These are phyloP conservation scores for Ustilago sp. DNA, from an alignment of 1,284 basidiomycete species.

Conservation along the genomic window DNA sequence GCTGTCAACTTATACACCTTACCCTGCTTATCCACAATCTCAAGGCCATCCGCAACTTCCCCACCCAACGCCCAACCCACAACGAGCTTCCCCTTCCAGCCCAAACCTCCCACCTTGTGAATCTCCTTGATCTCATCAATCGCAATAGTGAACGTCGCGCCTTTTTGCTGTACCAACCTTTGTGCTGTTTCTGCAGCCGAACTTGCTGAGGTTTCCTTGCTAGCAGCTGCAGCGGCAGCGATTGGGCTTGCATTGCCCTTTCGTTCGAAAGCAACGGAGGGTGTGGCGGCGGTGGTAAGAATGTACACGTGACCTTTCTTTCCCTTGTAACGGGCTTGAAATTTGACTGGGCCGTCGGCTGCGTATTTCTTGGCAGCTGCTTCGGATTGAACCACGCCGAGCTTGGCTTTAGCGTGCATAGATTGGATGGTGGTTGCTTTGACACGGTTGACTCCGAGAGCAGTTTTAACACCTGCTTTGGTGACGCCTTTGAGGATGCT, in stretches of 20 bases:
- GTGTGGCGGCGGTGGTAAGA: conserved; percentile 67
- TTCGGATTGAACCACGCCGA: conserved; percentile 63
- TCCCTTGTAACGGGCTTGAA: conserved; percentile 62
- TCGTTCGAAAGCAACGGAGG: conserved; percentile 61
- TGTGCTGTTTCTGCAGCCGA: conserved; percentile 41
- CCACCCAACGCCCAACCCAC: conserved; percentile 59
- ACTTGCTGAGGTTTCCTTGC: conserved; percentile 12
- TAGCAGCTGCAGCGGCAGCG: conserved; percentile 32
- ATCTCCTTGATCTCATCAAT: conserved; percentile 67
- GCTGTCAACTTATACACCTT: conserved; percentile 65
- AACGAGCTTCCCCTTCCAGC: conserved; percentile 68
- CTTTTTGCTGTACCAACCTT: conserved; percentile 26
- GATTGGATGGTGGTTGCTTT: conserved; percentile 64
- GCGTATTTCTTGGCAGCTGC: conserved; percentile 26
- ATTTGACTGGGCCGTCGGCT: conserved; percentile 45
- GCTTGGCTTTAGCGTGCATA: conserved; percentile 59
- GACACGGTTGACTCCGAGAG: conserved; percentile 67
- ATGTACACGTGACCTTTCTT: conserved; percentile 64
- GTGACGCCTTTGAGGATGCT: conserved; percentile 62
- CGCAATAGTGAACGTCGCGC: conserved; percentile 55
- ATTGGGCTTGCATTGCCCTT: conserved; percentile 23
- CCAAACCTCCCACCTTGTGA: conserved; percentile 67
- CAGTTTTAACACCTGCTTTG: conserved; percentile 59
- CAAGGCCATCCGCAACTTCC: conserved; percentile 58
- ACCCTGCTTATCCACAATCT: conserved; percentile 56